Evolutionary conservation across 257 asterid genomes (phyloP), one percentile per base, ranked within the genome.

Genomic region (Eustoma russellianum): DNA sequence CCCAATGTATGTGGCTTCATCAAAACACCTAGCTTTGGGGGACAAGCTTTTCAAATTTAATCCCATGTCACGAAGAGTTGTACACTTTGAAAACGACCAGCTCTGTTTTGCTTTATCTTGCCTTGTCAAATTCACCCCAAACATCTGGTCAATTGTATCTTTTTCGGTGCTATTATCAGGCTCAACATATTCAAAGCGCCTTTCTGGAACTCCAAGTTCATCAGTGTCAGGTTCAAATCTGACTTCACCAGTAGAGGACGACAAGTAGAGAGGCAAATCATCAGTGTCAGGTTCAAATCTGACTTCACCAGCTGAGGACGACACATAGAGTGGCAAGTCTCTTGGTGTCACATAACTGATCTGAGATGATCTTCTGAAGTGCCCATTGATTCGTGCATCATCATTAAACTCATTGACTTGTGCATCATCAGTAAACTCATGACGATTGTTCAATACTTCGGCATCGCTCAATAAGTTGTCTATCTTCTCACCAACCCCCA

Each of bases 341-440:
- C 67, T 74, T 54, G 46, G 70, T 56, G 52, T 64, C 53, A 71
- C 80, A 73, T 78, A 77, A 73, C 73, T 65, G 67, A 70, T 64
- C 38, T 80, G 68, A 69, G 68, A 60, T 57, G 86, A 69, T 63
- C 61, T 77, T 66, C 50, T 53, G 5, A 51, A 55, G 33, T 69
- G 78, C 68, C 66, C 52, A 34, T 28, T 47, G 52, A 69, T 56
- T 66, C 59, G 52, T 40, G 68, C 59, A 66, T 57, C 62, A 64
- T 69, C 80, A 55, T 41, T 53, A 41, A 57, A 57, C 50, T 66
- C 66, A 65, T 67, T 47, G 52, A 69, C 59, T 66, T 57, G 52
- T 40, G 68, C 59, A 66, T 57, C 62, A 64, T 69, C 80, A 55
- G 43, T 53, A 41, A 57, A 57, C 50, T 66, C 66, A 65, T 67